Evolutionary conservation across 139 green algal genomes (phyloP).

Genomic region (Asterochloris erici): DNA sequence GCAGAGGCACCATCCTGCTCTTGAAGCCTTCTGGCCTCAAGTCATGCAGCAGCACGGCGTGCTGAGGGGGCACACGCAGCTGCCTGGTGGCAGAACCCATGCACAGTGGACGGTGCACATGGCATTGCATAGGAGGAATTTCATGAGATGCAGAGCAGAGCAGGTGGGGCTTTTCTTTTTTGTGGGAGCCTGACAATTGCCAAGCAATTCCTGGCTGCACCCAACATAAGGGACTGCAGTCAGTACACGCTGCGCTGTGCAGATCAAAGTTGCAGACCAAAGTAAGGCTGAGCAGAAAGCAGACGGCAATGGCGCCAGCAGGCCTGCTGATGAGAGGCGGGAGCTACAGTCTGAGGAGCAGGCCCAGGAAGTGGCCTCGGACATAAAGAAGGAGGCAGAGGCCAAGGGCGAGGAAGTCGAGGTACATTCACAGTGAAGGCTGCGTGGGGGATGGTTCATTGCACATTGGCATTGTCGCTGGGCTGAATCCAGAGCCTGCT

Average conservation of each 20-base stretch:
- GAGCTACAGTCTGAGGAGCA: slow-evolving; percentile 4
- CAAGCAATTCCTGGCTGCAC: too few relatives aligned
- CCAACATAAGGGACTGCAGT: background rate
- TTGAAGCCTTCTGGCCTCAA: too few relatives aligned
- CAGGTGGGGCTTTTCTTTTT: background rate
- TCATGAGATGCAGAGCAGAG: background rate
- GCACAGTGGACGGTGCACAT: too few relatives aligned
- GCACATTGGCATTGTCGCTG: too few relatives aligned
- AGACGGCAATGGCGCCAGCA: background rate
- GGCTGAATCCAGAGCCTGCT: too few relatives aligned
- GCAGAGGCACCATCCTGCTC: too few relatives aligned
- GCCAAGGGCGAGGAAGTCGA: background rate
- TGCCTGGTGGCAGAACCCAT: too few relatives aligned
- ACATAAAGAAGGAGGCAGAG: slow-evolving; percentile 11
- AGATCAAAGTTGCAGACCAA: background rate
- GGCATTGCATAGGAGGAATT: too few relatives aligned
- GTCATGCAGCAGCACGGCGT: too few relatives aligned
- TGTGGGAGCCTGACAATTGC: background rate
- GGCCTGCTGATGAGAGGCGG: background rate
- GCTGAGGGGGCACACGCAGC: too few relatives aligned
- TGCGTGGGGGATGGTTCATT: background rate
- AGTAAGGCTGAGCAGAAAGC: background rate
- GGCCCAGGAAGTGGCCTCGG: background rate
- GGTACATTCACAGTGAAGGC: background rate
- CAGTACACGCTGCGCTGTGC: background rate